Base-by-base conservation (phyloP, 768 basidiomycete genomes). In the Tubosaeta sp. region DNA sequence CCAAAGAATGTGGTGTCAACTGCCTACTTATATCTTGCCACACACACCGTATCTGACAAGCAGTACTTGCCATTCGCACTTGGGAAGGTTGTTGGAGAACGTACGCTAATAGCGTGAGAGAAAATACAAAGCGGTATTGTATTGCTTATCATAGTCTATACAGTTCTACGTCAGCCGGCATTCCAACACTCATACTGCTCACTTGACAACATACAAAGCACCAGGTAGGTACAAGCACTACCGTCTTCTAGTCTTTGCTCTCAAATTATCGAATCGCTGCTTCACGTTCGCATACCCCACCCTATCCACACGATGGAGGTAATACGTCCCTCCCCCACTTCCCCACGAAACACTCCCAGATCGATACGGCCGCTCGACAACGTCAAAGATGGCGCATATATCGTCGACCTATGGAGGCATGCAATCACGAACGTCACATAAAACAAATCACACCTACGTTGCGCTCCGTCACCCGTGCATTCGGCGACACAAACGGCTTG, bases 321-420 rank as follows among this genome's bases (percentile, higher is more conserved):
- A 91, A 61, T 88, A 91, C 26, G 74, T 74, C 6, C 89, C 89
- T 1, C 82, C 80, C 34, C 74, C 76, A 52, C 80, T 82, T 12
- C 82, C 87, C 91, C 91, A 93, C 5, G 89, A 91, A 33, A 92
- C 90, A 50, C 82, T 81, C 17, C 87, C 89, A 4, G 84, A 81
- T 50, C 76, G 77, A 64, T 88, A 92, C 12, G 75, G 71, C 26
- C 76, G 75, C 64, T 86, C 84, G 33, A 78, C 79, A 8, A 90
- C 86, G 46, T 88, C 83, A 65, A 95, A 87, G 51, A 94, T 93
- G 9, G 87, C 81, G 52, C 83, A 82, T 47, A 92, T 88, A 54
- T 90, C 88, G 64, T 87, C 82, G 39, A 85, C 78, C 86, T 88
- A 58, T 5, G 32, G 31, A 32, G n/a, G 10, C 41, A 31, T 17